Evolutionary conservation across 2,329 filamentous ascomycete genomes (phyloP), one percentile per base, ranked within the genome.

Genomic region (Exserohilum turcica): DNA sequence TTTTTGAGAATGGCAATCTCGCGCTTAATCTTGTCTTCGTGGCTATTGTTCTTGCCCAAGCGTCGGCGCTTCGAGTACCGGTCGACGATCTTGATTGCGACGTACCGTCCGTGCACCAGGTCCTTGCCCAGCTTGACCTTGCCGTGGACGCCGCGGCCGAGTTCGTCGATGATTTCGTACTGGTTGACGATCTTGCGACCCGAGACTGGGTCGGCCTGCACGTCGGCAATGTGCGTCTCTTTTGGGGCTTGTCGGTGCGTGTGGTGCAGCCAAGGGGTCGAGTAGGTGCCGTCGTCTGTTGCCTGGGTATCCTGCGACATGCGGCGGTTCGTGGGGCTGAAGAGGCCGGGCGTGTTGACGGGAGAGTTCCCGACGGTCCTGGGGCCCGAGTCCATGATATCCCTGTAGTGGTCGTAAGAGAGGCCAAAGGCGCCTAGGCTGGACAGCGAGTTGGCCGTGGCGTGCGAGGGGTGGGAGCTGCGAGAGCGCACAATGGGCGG

Each of bases 1-100:
- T 99, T 99, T 76, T 99, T 99, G 66, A 99, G 81, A 52, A 99
- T 97, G 70, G 94, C 94, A 59, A 99, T 96, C 78, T 99, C 94
- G 72, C 90, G 89, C 78, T 96, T 97, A 51, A 90, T 91, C 79
- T 92, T 93, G 74, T 91, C 88, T 68, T 88, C 85, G 15, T 86
- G 84, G 54, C 85, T 85, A n/a, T 83, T 85, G 33, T 85, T 76
- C 66, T 85, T 85, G 47, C 94, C 94, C n/a, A 99, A 82, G 21
- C 93, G 89, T 50, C 92, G 87, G 66, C 91, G 91, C 78, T 96
- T 97, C 46, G 93, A 96, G 72, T 94, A 96, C 32, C 94, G 87
- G 52, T 96, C 91, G 40, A 99, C 96, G 66, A 99, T 99, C 79
- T 99, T 99, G 82, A 99, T 97, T 51, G 94, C 94, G 3, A 99